phyloP scores from a whole-genome alignment of 2,329 filamentous ascomycete species.

The Sordariomycetes sp. region DNA sequence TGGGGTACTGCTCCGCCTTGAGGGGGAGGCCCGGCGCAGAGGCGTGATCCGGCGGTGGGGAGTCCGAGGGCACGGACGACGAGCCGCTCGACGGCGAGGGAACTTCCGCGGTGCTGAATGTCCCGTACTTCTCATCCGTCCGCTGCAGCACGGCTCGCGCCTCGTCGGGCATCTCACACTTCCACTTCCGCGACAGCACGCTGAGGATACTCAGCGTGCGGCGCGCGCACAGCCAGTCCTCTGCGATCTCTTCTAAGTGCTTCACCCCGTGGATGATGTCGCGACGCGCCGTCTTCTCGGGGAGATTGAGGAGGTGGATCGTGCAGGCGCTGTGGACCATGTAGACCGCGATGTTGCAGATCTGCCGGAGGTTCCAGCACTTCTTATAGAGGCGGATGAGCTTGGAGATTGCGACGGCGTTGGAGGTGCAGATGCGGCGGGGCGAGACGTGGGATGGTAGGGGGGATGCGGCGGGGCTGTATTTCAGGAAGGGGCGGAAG shows the following conservation, averaged over 20 bases:
- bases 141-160: conserved; percentile 62
- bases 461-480: conserved; percentile 67
- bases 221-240: conserved; percentile 84
- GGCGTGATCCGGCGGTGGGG: conserved; percentile 16
- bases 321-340: conserved; percentile 91
- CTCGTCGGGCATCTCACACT: conserved; percentile 74
- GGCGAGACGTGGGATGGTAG: conserved; percentile 81
- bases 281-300: conserved; percentile 78
- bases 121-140: conserved; percentile 68
- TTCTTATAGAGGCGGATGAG: conserved; percentile 91
- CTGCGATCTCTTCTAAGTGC: conserved; percentile 88
- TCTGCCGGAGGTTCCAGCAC: conserved; percentile 78
- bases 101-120: conserved; percentile 49
- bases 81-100: conserved; percentile 29
- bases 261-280: conserved; percentile 86
- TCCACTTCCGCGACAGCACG: conserved; percentile 79
- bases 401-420: conserved; percentile 82
- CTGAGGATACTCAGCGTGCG: conserved; percentile 76
- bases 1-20: conserved; percentile 7
- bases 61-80: conserved; percentile 4
- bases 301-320: conserved; percentile 84
- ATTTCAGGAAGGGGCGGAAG: conserved; percentile 90
- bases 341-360: conserved; percentile 93
- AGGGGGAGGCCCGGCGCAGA: conserved; percentile 1
- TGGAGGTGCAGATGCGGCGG: conserved; percentile 79